Evolutionary conservation across 2,329 filamentous ascomycete species (phyloP).

Genomic region (Aspergillus sp.): DNA sequence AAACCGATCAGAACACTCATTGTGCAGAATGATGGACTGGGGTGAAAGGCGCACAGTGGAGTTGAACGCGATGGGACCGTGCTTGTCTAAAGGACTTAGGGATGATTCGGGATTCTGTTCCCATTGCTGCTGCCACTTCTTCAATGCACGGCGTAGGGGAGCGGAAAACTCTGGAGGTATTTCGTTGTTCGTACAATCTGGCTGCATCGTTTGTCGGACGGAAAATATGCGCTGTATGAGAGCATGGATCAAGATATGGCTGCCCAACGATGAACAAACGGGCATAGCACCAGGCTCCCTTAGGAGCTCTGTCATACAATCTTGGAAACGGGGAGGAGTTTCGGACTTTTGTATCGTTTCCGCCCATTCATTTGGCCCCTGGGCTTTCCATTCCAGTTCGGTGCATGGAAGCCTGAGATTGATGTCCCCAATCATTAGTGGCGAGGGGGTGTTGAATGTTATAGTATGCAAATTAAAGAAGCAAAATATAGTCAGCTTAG

Average conservation of each 20-base stretch:
- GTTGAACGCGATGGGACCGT: not conserved
- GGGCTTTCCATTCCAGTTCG: constrained; percentile 20
- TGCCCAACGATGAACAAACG: not conserved
- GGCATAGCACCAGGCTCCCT: not conserved
- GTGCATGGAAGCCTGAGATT: constrained; percentile 23
- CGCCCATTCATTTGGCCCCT: constrained; percentile 4
- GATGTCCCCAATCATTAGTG: constrained; percentile 24
- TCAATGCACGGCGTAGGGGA: not conserved
- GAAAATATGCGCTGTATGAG: not conserved
- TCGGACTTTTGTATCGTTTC: constrained; percentile 5
- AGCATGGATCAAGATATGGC: not conserved
- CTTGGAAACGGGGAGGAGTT: not conserved
- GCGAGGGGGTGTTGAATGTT: constrained; percentile 26
- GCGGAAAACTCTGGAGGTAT: not conserved
- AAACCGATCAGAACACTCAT: not conserved
- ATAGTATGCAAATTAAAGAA: constrained; percentile 29
- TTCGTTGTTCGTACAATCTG: not conserved
- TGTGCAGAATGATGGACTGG: not conserved
- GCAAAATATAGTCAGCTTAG: constrained; percentile 25
- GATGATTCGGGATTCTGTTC: not conserved
- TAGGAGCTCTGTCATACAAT: not conserved
- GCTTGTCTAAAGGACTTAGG: not conserved
- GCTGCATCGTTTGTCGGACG: not conserved
- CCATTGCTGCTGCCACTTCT: not conserved
- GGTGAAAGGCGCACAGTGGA: not conserved